A percentile compares a stretch with the other conserved stretches of the same genome.
phyloP scores from a whole-genome alignment of 352 stramenopile species.

The Pseudoperonospora humuli region DNA sequence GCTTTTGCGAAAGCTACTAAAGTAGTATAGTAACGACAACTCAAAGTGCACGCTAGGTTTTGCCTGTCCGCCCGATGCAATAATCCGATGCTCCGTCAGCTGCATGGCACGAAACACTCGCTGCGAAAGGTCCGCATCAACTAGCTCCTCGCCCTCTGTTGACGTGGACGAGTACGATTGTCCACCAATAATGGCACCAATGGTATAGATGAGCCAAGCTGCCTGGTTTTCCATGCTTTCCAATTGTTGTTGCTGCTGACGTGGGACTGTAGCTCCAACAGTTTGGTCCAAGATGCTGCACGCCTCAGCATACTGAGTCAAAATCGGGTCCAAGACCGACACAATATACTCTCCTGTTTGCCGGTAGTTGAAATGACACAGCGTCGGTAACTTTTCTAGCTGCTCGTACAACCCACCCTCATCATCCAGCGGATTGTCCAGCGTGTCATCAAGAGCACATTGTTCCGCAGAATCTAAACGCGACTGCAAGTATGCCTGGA shows the following conservation, averaged over 20 bases:
- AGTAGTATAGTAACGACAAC: slow-evolving; percentile 94
- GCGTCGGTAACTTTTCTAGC: slow-evolving; percentile 93
- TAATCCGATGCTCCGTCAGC: slow-evolving; percentile 92
- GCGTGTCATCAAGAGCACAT: slow-evolving; percentile 86
- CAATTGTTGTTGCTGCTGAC: slow-evolving; percentile 48
- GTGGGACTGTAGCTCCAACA: slow-evolving; percentile 24
- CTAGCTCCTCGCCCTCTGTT: slow-evolving; percentile 90
- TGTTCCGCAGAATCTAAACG: slow-evolving; percentile 93
- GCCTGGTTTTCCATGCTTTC: slow-evolving; percentile 91
- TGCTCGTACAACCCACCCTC: slow-evolving; percentile 95
- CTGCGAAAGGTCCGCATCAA: slow-evolving; percentile 94
- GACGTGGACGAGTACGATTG: slow-evolving; percentile 91
- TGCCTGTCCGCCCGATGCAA: slow-evolving; percentile 67
- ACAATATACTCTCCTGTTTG: slow-evolving; percentile 90
- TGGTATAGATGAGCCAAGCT: slow-evolving; percentile 96
- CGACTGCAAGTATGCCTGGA: slow-evolving; percentile 94
- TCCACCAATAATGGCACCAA: slow-evolving; percentile 93
- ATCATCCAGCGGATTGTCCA: slow-evolving; percentile 96
- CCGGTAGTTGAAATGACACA: slow-evolving; percentile 96
- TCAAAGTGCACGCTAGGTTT: slow-evolving; percentile 92
- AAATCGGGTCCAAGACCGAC: slow-evolving; percentile 91
- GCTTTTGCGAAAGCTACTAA: slow-evolving; percentile 90
- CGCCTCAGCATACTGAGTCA: slow-evolving; percentile 90
- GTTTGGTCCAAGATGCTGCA: slow-evolving; percentile 71
- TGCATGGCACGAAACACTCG: slow-evolving; percentile 94